Evolutionary conservation across 1,139 yeast genomes (phyloP), one percentile per base, ranked within the genome.

Genomic region (Kodamaea suecica): DNA sequence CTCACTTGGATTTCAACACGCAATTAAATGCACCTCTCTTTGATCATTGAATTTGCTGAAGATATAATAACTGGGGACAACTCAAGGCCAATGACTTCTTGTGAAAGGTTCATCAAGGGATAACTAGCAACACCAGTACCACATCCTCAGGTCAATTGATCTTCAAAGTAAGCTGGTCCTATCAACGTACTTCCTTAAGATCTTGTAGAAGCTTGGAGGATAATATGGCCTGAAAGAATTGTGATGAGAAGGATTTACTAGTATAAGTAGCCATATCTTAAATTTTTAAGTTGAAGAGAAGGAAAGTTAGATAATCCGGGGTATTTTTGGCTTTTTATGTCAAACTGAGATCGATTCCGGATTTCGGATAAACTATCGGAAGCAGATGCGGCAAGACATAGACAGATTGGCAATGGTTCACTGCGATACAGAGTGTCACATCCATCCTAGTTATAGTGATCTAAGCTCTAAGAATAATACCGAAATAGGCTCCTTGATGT

Each of bases 181-280:
- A 4, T 33, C 38, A 3, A 51, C 48, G 39, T 62, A 68, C 1
- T 54, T 45, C 19, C 44, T 41, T 30, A 49, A 50, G 23, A 47
- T 35, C 19, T 43, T 38, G 39, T 53, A 54, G 43, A 54, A 53
- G 4, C 52, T 45, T 3, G 48, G 38, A 5, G 59, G 57, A 21
- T 54, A 54, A 31, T 48, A 55, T 3, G 58, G 59, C 12, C 58
- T 70, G 48, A 78, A 76, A 59, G 32, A n/a, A n/a, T 73, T 65
- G 58, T 87, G 87, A 36, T 66, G 63, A 30, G 70, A 57, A 0
- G 90, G 70, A 40, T 78, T 70, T 61, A 79, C 86, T 12, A 9
- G 27, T 24, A 26, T 12, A 14, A 15, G 11, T 8, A 26, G 14
- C 15, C 5, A 7, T 11, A 5, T 12, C 13, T 4, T 5, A 5